Evolutionary conservation across 306 rosid species (phyloP).

Genomic region (Boehmeria nivea): DNA sequence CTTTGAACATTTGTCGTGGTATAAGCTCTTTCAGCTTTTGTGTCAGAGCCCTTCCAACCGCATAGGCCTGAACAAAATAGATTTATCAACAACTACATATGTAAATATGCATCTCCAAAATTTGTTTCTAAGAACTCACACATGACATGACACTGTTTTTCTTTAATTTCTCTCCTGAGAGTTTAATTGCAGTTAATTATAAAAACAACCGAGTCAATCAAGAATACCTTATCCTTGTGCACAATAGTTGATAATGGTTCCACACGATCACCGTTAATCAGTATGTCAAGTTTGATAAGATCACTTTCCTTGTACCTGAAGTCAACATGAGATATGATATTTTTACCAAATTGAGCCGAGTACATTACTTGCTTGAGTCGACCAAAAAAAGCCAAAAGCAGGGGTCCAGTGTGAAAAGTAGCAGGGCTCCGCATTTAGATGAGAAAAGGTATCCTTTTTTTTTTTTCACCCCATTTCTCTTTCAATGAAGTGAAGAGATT

Average conservation of each 20-base stretch:
- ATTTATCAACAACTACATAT: too few relatives aligned
- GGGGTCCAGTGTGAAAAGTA: not conserved
- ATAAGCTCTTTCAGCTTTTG: slow-evolving; percentile 92
- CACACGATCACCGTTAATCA: slow-evolving; percentile 73
- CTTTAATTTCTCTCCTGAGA: too few relatives aligned
- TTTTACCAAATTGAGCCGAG: not conserved
- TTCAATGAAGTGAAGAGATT: too few relatives aligned
- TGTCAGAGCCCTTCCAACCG: slow-evolving; percentile 92
- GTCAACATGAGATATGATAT: slow-evolving; percentile 2
- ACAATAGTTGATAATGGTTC: slow-evolving; percentile 89
- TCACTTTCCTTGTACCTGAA: slow-evolving; percentile 19
- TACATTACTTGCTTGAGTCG: not conserved
- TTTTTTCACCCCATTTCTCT: too few relatives aligned
- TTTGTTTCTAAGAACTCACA: not conserved
- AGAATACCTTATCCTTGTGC: slow-evolving; percentile 68
- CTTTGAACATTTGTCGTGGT: slow-evolving; percentile 96
- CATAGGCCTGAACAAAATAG: slow-evolving; percentile 57
- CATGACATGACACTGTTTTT: too few relatives aligned
- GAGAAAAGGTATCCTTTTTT: too few relatives aligned
- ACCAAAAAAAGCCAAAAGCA: not conserved
- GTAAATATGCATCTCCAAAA: not conserved
- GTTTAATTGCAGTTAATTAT: too few relatives aligned
- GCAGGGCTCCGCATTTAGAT: too few relatives aligned
- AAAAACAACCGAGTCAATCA: not conserved
- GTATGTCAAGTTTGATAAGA: slow-evolving; percentile 70